Base-by-base conservation (phyloP, 345 rosid genomes). In the Barbarea vulgaris region DNA sequence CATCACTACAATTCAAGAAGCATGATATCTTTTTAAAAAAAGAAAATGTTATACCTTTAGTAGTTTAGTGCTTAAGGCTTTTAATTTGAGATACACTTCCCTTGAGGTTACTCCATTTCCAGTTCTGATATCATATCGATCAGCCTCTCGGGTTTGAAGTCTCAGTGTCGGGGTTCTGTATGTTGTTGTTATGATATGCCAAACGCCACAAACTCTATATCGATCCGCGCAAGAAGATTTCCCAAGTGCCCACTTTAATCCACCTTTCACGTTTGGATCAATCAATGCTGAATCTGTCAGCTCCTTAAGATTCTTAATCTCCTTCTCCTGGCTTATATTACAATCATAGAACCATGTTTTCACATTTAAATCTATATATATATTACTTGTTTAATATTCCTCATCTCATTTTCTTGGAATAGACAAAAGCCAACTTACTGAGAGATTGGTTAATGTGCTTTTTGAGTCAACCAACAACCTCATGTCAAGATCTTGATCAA, bases 301-400 rank as follows among this genome's bases (percentile, higher is more conserved):
- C 50, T 77, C 69, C 18, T 46, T 80, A 15, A 90, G 82, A 75
- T 77, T 79, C 22, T 70, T 61, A 46, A 71, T 66, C 75, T 87
- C 94, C 4, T 82, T 85, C 28, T 88, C 91, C 96, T 92, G 84
- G 9, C 34, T n/a, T n/a, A n/a, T n/a, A n/a, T n/a, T 18, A 82
- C 46, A 50, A 67, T 67, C 47, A 51, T 14, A 59, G 13, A 14
- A 11, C 4, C 41, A 47, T 34, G 18, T 34, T 25, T 22, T 42
- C 24, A 57, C 11, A 28, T 69, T 7, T 21, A 3, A 6, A 18
- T 28, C 11, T 9, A 39, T 39, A 18, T 28, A 6, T 9, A 39
- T 39, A 21, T 13, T 14, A 48, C 53, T 21, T 21, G 55, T 28
- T 27, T 13, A 6, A 64, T 12, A 36, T 52, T 21, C n/a, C 11